phyloP scores from a whole-genome alignment of 306 rosid genomes.

The Trifolium repens region DNA sequence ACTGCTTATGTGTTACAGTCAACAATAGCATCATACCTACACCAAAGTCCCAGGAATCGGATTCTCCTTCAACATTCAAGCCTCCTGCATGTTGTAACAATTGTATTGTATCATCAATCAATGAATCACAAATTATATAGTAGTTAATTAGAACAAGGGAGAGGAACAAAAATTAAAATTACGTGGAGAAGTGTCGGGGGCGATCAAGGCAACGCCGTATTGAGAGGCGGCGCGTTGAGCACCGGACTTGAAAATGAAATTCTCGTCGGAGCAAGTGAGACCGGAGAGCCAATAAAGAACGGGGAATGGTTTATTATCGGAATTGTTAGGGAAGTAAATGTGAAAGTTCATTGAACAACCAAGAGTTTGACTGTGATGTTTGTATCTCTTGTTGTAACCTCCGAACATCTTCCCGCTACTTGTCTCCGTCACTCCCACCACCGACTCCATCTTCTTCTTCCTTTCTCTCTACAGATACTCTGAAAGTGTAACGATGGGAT shows the following conservation, averaged over 20 bases:
- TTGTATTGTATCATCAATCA: not conserved
- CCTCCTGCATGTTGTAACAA: conserved; percentile 58
- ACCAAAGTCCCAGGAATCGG: conserved; percentile 96
- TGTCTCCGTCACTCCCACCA: conserved; percentile 59
- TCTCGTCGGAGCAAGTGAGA: conserved; percentile 86
- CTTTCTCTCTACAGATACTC: no score
- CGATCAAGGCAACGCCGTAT: conserved; percentile 74
- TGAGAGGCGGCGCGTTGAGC: conserved; percentile 84
- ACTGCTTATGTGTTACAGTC: no score
- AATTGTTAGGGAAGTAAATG: conserved; percentile 73
- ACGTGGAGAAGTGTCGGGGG: conserved; percentile 96
- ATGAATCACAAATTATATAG: not conserved
- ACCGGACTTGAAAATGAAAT: conserved; percentile 76
- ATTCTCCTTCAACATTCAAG: conserved; percentile 95
- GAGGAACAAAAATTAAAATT: not conserved
- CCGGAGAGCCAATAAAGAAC: conserved; percentile 94
- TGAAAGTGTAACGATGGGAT: no score
- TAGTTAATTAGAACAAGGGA: not conserved
- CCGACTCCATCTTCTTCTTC: not conserved
- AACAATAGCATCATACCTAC: conserved; percentile 61
- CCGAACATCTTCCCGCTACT: conserved; percentile 82
- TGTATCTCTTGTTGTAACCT: conserved; percentile 85
- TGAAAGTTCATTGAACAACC: conserved; percentile 93
- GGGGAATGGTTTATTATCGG: conserved; percentile 63
- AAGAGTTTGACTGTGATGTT: conserved; percentile 82